These are phyloP conservation scores for Aspergillus texensis DNA, from an alignment of 2,329 filamentous ascomycete genomes.

Conservation along the genomic window DNA sequence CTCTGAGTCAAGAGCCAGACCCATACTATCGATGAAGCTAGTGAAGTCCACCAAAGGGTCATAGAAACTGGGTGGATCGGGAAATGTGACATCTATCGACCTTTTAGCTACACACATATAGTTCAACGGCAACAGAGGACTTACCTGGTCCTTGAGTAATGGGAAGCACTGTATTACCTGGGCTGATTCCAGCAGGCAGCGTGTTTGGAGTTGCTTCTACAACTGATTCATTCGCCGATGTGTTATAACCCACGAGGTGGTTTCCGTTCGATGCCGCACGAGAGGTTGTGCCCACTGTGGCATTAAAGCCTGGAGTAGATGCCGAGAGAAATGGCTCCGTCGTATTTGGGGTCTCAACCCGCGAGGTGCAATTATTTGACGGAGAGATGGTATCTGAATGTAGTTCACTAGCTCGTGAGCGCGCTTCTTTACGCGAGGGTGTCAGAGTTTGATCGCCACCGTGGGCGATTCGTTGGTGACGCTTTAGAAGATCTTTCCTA, in stretches of 20 bases:
- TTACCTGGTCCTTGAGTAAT: neutral
- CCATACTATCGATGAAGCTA: neutral
- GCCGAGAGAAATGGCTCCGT: neutral
- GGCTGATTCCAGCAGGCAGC: neutral
- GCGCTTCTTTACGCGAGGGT: neutral
- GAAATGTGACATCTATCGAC: neutral
- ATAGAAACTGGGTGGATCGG: neutral
- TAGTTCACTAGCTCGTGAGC: neutral
- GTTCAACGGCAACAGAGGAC: neutral
- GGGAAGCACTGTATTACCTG: neutral
- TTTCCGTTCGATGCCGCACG: neutral
- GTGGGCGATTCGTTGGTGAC: slow-evolving; percentile 16
- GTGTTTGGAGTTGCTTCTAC: neutral
- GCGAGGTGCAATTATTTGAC: neutral
- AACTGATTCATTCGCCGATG: neutral
- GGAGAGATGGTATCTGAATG: neutral
- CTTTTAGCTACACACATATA: neutral
- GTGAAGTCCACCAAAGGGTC: neutral
- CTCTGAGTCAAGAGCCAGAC: neutral
- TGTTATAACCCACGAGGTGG: neutral
- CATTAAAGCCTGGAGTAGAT: neutral
- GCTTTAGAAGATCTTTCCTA: slow-evolving; percentile 18
- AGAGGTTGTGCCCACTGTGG: neutral
- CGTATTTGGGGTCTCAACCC: neutral
- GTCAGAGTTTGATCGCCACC: neutral